These are phyloP conservation scores for Waltergamsia citrina DNA, from an alignment of 2,329 filamentous ascomycete genomes.

Conservation along the genomic window DNA sequence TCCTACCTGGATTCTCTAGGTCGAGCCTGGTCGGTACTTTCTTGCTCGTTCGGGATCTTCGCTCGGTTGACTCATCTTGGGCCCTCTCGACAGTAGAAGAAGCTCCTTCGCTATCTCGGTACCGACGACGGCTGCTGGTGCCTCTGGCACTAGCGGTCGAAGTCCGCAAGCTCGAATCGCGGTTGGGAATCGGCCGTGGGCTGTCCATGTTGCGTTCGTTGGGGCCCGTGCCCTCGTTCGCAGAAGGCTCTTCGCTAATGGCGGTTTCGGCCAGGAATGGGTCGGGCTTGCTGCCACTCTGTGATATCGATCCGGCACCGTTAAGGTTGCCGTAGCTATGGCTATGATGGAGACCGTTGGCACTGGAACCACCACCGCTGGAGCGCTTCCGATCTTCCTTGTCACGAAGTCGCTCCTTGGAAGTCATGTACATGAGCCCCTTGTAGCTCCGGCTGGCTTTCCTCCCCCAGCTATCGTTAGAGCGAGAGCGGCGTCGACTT, in stretches of 20 bases:
- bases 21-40: slow-evolving; percentile 3
- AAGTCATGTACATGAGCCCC: slow-evolving; percentile 65
- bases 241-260: slow-evolving; percentile 44
- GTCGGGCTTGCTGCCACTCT: slow-evolving; percentile 28
- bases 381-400: slow-evolving; percentile 53
- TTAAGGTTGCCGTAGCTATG: neutral
- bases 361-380: slow-evolving; percentile 11
- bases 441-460: slow-evolving; percentile 41
- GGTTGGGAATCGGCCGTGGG: slow-evolving; percentile 48
- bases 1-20: slow-evolving; percentile 1
- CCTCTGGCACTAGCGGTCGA: slow-evolving; percentile 42
- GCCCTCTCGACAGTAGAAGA: neutral
- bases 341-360: slow-evolving; percentile 1
- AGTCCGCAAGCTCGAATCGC: slow-evolving; percentile 60
- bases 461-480: slow-evolving; percentile 53
- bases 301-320: slow-evolving; percentile 10
- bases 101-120: slow-evolving; percentile 22
- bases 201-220: slow-evolving; percentile 17
- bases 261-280: slow-evolving; percentile 41
- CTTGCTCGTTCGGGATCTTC: slow-evolving; percentile 1
- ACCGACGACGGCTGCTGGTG: slow-evolving; percentile 39
- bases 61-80: neutral
- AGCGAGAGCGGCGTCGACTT: slow-evolving; percentile 42
- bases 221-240: slow-evolving; percentile 14
- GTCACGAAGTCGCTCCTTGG: slow-evolving; percentile 55